Base-by-base conservation (phyloP, 2,329 filamentous ascomycete genomes). In the Rhinocladiella mackenziei region DNA sequence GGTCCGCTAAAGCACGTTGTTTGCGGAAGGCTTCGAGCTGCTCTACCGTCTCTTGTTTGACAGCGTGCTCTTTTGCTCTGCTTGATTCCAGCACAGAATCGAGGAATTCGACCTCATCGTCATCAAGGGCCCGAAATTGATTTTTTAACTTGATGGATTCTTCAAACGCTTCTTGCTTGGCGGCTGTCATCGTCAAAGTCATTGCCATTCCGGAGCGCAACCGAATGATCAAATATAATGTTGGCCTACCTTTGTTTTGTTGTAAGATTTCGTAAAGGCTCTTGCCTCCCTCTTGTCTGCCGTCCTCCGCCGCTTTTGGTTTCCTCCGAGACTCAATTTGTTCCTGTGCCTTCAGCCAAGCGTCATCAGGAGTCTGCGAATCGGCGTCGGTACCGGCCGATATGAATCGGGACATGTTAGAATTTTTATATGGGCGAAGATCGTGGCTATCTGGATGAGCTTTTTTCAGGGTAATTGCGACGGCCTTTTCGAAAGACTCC, bases 1-100 rank as follows among this genome's bases (percentile, higher is more conserved):
- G 72, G 59, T 81, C 78, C 1, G 72, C 75, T 50, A 78, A 73
- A 51, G 81, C 76, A 48, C 76, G 77, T 55, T 77, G 75, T 49
- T 69, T 71, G 20, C 77, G 72, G 53, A 83, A 83, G 1, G 68
- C 56, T 29, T 80, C 76, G 8, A 83, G 62, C 56, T 78, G 74
- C 51, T 80, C 76, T 4, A 66, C 65, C 0, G 77, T 82, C 53
- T 83, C 76, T 54, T 71, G 75, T 55, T 70, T 74, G 32, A 81
- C 68, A 3, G 70, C 73, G 2, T 67, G 71, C 55, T 82, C 78
- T 57, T 79, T 69, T 15, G 71, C 72, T 18, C 77, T 68, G 18
- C 74, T 75, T 5, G 71, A 73, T 54, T 80, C 76, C 23, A 77
- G 65, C 2, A 83, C 67, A 0, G 74, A 76, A 48, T 81, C 72